Conservation (phyloP, 768 basidiomycete species). For the Mycena metata region DNA sequence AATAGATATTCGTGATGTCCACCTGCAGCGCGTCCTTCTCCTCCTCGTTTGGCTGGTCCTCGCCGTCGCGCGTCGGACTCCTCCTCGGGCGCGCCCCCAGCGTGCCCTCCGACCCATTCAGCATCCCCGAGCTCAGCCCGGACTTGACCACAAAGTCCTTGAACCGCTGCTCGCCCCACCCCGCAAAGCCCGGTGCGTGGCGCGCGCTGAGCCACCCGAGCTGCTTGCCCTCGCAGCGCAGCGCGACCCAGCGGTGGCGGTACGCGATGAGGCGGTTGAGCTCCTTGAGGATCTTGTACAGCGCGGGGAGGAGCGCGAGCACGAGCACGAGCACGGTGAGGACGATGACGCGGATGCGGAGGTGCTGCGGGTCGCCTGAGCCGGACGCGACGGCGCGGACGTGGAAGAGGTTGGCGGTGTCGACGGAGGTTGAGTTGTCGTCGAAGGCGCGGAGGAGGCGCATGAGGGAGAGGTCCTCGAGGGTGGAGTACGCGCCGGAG, state of each 20-base stretch:
- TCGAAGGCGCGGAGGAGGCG: slow-evolving; percentile 78
- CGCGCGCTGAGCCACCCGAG: slow-evolving; percentile 80
- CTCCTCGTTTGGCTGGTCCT: slow-evolving; percentile 55
- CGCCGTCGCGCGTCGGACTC: slow-evolving; percentile 35
- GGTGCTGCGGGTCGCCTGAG: slow-evolving; percentile 54
- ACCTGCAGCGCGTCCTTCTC: slow-evolving; percentile 67
- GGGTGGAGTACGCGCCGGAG: slow-evolving; percentile 72
- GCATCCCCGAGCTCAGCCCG: slow-evolving; percentile 74
- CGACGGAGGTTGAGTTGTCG: slow-evolving; percentile 46
- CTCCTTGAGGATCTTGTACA: slow-evolving; percentile 75
- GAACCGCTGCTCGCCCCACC: slow-evolving; percentile 80
- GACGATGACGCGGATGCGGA: slow-evolving; percentile 76
- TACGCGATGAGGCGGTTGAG: slow-evolving; percentile 69
- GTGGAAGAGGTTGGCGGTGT: slow-evolving; percentile 48
- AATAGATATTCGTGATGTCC: slow-evolving; percentile 80
- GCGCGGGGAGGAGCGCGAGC: slow-evolving; percentile 73
- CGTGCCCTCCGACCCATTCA: slow-evolving; percentile 44
- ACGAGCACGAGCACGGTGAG: slow-evolving; percentile 72
- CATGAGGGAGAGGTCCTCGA: slow-evolving; percentile 83
- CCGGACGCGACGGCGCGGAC: slow-evolving; percentile 53
- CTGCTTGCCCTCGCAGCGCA: slow-evolving; percentile 77
- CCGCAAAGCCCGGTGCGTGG: slow-evolving; percentile 74
- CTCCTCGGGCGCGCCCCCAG: slow-evolving; percentile 21
- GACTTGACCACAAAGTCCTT: slow-evolving; percentile 77
- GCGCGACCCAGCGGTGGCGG: slow-evolving; percentile 71